Conservation (phyloP, 2,329 filamentous ascomycete genomes). For the Fusarium incarnatum region DNA sequence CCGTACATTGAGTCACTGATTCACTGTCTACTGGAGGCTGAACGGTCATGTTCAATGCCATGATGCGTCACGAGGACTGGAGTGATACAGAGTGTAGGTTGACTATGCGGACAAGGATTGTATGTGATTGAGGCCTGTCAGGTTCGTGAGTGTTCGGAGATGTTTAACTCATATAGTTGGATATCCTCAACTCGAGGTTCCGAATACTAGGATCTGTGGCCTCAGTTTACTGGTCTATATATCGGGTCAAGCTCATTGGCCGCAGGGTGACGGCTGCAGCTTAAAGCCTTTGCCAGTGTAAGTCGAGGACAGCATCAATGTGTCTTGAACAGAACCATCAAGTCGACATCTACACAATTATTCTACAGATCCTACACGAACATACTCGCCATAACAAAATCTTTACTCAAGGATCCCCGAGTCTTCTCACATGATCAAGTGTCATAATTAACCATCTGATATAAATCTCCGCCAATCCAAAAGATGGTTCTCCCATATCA, state of each 20-base stretch:
- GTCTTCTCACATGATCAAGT: neutral
- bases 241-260: neutral
- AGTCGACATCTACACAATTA: neutral
- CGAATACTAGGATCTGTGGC: neutral
- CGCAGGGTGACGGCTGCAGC: too few species aligned
- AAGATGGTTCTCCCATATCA: neutral
- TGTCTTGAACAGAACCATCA: neutral
- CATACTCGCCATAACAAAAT: neutral
- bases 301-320: neutral
- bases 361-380: neutral
- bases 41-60: neutral
- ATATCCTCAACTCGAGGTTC: neutral
- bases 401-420: neutral
- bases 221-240: neutral
- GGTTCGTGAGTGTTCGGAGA: neutral
- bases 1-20: neutral
- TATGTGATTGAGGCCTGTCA: slow-evolving; percentile 8
- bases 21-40: neutral
- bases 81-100: slow-evolving; percentile 2
- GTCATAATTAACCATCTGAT: neutral
- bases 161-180: neutral
- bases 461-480: neutral
- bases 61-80: neutral
- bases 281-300: neutral
- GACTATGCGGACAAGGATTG: slow-evolving; percentile 8